Base-by-base conservation (phyloP, 352 stramenopile genomes). In the Phytophthora multivora region DNA sequence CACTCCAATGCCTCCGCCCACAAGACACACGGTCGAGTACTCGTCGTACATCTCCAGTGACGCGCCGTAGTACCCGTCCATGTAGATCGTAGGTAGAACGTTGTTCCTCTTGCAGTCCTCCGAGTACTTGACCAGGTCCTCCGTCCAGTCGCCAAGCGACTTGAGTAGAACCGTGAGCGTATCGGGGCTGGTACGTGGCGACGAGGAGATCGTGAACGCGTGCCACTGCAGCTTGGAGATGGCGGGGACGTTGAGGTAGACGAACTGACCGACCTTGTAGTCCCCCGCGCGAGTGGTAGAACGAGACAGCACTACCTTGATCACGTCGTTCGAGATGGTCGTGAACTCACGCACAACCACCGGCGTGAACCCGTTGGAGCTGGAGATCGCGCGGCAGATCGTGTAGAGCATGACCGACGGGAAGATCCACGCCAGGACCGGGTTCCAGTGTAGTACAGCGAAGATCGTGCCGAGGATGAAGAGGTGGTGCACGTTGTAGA, bases 181-280 rank as follows among this genome's bases (percentile, higher is more conserved):
- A 41, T 61, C 43, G 1, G 77, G 18, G 19, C 56, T 80, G 2
- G 51, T 53, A 1, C 46, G 52, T 11, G 80, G 75, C 2, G 80
- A 74, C 13, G 77, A 85, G 1, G 67, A 54, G 46, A 86, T 77
- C 0, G 64, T 81, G 54, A 86, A 86, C 0, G 77, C 59, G 40
- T 86, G 77, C 73, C 77, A 86, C 30, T 83, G 66, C 15, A 80
- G 54, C 47, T 75, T 80, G 2, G 74, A 83, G 28, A 86, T 63
- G 0, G 59, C 15, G 3, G 73, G 74, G 13, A 79, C 69, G 12
- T 80, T 81, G 13, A 84, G 26, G 52, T 83, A 84, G 8, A 84
- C 65, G 28, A 83, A 79, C 31, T 82, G 71, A 2, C 74, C 74
- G 9, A 74, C 51, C 25, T 79, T 62, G 50, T 63, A 84, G 39